Evolutionary conservation across 257 asterid species (phyloP).

Genomic region (Buddleja alternifolia): DNA sequence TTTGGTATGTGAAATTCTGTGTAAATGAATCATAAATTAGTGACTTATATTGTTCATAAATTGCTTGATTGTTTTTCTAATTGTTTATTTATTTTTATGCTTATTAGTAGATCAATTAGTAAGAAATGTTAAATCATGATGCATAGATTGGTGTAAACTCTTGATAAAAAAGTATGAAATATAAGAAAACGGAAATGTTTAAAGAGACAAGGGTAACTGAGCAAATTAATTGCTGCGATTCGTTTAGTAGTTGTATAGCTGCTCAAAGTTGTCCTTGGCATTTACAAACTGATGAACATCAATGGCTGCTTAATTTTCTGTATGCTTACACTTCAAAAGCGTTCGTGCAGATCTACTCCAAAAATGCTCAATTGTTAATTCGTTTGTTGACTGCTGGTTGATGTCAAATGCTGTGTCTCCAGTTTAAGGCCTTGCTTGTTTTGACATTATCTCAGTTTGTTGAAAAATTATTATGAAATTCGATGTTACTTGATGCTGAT

Average conservation of each 20-base stretch:
- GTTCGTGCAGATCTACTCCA: not conserved
- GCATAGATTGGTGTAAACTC: no score
- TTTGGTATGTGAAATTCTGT: constrained; percentile 33
- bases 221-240: not conserved
- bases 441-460: not conserved
- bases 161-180: no score
- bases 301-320: no score
- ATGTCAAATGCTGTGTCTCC: not conserved
- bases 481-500: not conserved
- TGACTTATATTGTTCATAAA: not conserved
- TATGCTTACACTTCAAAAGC: no score
- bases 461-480: not conserved
- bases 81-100: no score
- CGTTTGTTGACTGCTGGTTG: not conserved
- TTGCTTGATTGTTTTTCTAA: not conserved
- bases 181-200: no score
- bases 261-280: no score
- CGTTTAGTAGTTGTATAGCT: no score
- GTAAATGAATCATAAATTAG: not conserved
- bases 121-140: no score
- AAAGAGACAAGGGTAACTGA: no score
- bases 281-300: no score
- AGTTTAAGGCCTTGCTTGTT: not conserved
- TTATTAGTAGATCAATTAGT: no score
- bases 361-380: not conserved